phyloP scores from a whole-genome alignment of 1,284 basidiomycete genomes.

The Ceratobasidium sp. region DNA sequence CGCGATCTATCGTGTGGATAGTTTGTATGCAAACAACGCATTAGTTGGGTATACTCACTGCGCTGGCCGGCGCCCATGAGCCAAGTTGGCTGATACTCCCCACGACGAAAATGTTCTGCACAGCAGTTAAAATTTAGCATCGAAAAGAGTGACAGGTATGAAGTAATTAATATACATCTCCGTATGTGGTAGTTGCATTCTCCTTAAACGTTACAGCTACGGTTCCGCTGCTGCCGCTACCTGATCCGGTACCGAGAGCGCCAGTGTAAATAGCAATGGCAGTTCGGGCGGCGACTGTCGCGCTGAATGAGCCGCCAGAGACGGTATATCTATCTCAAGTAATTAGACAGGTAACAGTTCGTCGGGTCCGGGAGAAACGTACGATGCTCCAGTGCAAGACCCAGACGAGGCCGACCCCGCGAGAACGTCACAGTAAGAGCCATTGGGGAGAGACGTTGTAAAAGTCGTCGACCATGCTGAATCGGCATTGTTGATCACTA shows the following conservation, averaged over 20 bases:
- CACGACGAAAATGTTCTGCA: slow-evolving; percentile 8
- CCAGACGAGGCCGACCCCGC: slow-evolving; percentile 58
- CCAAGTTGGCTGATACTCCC: neutral
- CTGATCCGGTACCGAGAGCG: slow-evolving; percentile 50
- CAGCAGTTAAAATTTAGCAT: neutral
- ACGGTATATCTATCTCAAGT: slow-evolving; percentile 62
- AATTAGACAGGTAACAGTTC: neutral
- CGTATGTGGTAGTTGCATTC: neutral
- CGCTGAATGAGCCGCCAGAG: slow-evolving; percentile 65
- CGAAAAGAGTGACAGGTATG: neutral
- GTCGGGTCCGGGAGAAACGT: slow-evolving; percentile 51
- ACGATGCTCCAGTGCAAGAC: slow-evolving; percentile 68
- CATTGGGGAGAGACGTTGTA: slow-evolving; percentile 67
- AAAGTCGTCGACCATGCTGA: slow-evolving; percentile 68
- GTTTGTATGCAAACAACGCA: neutral
- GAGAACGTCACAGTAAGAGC: slow-evolving; percentile 74
- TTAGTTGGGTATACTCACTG: neutral
- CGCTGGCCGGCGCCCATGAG: neutral
- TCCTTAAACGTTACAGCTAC: slow-evolving; percentile 9
- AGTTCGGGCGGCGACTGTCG: slow-evolving; percentile 65
- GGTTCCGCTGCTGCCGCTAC: neutral
- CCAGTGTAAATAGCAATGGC: slow-evolving; percentile 72
- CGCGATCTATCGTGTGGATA: neutral
- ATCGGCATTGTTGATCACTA: slow-evolving; percentile 74
- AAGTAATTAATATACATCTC: slow-evolving; percentile 9